These are phyloP conservation scores for Cyclospora cayetanensis DNA, from an alignment of 169 alveolate species.

Conservation along the genomic window DNA sequence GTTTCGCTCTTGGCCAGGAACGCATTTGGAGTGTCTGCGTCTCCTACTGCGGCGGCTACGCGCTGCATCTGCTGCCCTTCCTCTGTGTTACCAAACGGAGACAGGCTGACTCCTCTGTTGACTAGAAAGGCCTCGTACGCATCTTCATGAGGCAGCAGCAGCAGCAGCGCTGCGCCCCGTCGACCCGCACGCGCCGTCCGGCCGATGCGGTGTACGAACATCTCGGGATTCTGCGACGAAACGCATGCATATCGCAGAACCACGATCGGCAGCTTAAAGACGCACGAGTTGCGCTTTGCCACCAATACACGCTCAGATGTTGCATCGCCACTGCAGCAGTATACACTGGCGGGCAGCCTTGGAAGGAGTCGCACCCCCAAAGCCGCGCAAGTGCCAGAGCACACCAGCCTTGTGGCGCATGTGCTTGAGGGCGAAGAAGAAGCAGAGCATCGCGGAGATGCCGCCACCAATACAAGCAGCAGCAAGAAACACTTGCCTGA, in stretches of 20 bases:
- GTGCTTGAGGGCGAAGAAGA: not conserved
- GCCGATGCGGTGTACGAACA: slow-evolving; percentile 98
- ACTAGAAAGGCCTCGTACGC: slow-evolving; percentile 74
- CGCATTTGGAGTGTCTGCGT: not conserved
- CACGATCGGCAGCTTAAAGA: no score
- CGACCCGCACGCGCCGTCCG: slow-evolving; percentile 99
- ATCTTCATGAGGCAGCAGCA: slow-evolving; percentile 61
- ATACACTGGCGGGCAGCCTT: no score
- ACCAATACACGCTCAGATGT: no score
- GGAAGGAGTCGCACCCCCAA: no score
- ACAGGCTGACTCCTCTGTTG: slow-evolving; percentile 64
- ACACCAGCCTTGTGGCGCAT: not conserved
- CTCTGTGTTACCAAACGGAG: not conserved
- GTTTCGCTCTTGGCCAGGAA: not conserved
- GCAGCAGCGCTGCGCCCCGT: slow-evolving; percentile 96
- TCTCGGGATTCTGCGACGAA: slow-evolving; percentile 86
- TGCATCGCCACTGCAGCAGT: no score
- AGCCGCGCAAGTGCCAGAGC: not conserved
- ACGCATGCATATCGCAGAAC: no score
- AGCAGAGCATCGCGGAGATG: no score
- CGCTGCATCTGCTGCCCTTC: not conserved
- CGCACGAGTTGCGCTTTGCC: no score
- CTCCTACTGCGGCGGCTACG: not conserved
- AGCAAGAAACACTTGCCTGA: not conserved
- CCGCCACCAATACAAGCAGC: no score